These are phyloP conservation scores for Kazachstania sp. DNA, from an alignment of 1,139 yeast species.

Conservation along the genomic window DNA sequence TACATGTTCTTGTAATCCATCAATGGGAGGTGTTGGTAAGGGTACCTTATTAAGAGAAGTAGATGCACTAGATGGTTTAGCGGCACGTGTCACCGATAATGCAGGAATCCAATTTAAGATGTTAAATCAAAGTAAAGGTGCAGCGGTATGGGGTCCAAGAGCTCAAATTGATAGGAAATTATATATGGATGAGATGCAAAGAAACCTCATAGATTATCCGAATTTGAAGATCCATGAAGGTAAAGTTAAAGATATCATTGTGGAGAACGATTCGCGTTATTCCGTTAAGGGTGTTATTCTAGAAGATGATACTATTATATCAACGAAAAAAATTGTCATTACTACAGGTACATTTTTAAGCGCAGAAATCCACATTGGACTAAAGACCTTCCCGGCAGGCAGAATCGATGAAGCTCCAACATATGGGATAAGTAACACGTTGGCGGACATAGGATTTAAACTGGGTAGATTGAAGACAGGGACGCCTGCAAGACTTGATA, in stretches of 20 bases:
- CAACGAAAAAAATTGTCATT: constrained; percentile 63
- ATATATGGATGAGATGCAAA: constrained; percentile 75
- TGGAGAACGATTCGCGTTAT: constrained; percentile 36
- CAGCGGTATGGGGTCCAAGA: constrained; percentile 98
- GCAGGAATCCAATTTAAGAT: constrained; percentile 93
- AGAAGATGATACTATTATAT: constrained; percentile 54
- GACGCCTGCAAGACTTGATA: constrained; percentile 84
- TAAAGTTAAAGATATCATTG: constrained; percentile 77
- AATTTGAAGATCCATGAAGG: constrained; percentile 48
- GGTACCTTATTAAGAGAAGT: constrained; percentile 89
- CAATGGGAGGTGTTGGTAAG: constrained; percentile 97
- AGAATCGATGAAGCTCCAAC: constrained; percentile 91
- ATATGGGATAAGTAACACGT: constrained; percentile 75
- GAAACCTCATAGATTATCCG: constrained; percentile 53
- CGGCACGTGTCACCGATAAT: constrained; percentile 72
- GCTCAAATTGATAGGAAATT: constrained; percentile 89
- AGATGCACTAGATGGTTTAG: constrained; percentile 93
- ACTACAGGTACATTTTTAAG: constrained; percentile 95
- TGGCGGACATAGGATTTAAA: constrained; percentile 66
- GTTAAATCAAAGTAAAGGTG: constrained; percentile 80
- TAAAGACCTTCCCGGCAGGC: constrained; percentile 76
- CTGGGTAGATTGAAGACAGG: constrained; percentile 93
- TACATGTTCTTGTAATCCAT: constrained; percentile 94
- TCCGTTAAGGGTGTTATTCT: constrained; percentile 63
- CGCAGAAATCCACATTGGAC: constrained; percentile 90